Evolutionary conservation across 2,329 filamentous ascomycete genomes (phyloP).

Genomic region (Venturia effusa): DNA sequence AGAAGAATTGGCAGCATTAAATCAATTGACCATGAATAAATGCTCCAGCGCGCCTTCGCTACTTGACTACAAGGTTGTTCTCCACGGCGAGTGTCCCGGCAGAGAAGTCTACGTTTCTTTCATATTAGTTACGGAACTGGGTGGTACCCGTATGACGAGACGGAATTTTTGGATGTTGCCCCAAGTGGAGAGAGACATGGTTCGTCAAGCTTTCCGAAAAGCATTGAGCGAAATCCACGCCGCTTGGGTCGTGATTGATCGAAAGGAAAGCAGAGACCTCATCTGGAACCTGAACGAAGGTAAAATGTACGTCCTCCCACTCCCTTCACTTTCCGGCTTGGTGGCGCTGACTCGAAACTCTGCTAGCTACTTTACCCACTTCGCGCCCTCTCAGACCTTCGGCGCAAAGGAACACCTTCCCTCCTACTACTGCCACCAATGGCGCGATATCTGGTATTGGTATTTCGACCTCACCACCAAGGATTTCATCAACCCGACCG

Average conservation of each 20-base stretch:
- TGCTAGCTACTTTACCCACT: neutral
- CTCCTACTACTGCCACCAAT: neutral
- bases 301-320: neutral
- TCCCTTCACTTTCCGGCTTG: neutral
- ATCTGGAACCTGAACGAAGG: neutral
- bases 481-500: neutral
- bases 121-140: neutral
- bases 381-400: neutral
- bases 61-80: slow-evolving; percentile 1
- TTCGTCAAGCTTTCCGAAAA: slow-evolving; percentile 5
- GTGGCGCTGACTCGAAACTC: neutral
- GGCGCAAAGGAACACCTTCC: neutral
- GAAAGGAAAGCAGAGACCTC: neutral
- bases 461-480: neutral
- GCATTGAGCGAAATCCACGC: neutral
- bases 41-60: neutral
- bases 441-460: neutral
- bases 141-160: neutral
- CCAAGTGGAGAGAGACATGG: neutral
- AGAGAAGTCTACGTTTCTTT: neutral
- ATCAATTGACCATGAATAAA: slow-evolving; percentile 3
- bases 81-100: neutral
- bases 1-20: neutral
- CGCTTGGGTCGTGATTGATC: neutral
- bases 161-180: slow-evolving; percentile 1